Percentiles rank a stretch among this genome's conserved stretches.
Evolutionary conservation across 2,329 filamentous ascomycete species (phyloP).

Genomic region (Calonectria pteridis): DNA sequence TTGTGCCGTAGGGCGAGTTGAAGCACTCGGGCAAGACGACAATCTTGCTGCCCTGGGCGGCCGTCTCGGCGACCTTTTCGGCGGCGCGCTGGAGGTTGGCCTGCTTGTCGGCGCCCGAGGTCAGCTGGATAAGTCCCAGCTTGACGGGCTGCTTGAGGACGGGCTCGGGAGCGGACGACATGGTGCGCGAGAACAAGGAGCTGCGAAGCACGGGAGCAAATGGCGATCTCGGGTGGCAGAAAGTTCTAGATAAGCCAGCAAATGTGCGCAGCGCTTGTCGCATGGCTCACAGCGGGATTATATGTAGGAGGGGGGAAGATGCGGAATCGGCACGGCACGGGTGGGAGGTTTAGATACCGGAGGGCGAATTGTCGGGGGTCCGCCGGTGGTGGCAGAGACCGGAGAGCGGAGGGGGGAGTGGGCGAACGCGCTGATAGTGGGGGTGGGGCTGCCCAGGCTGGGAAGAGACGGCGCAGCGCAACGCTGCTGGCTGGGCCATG

Average conservation of each 20-base stretch:
- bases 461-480: background rate
- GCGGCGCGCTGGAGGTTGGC: slow-evolving; percentile 86
- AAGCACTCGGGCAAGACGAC: slow-evolving; percentile 98
- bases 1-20: slow-evolving; percentile 94
- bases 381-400: slow-evolving; percentile 19
- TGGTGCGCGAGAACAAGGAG: slow-evolving; percentile 47
- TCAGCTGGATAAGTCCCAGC: slow-evolving; percentile 85
- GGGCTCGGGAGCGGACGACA: slow-evolving; percentile 49
- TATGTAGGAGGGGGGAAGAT: slow-evolving; percentile 12
- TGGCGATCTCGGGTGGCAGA: slow-evolving; percentile 25
- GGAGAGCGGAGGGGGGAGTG: slow-evolving; percentile 3
- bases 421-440: slow-evolving; percentile 10
- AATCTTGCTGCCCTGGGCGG: slow-evolving; percentile 80
- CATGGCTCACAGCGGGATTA: slow-evolving; percentile 32
- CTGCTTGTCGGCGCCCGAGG: slow-evolving; percentile 84
- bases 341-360: slow-evolving; percentile 14
- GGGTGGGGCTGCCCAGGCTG: slow-evolving; percentile 19
- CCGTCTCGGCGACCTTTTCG: slow-evolving; percentile 85
- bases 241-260: slow-evolving; percentile 26
- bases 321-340: slow-evolving; percentile 15
- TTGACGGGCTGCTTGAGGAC: slow-evolving; percentile 82
- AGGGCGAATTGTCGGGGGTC: slow-evolving; percentile 9
- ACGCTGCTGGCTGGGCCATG: background rate
- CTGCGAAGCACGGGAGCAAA: slow-evolving; percentile 34
- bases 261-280: slow-evolving; percentile 31